phyloP scores from a whole-genome alignment of 148 eudicot genomes.

The Fallopia convolvulus region DNA sequence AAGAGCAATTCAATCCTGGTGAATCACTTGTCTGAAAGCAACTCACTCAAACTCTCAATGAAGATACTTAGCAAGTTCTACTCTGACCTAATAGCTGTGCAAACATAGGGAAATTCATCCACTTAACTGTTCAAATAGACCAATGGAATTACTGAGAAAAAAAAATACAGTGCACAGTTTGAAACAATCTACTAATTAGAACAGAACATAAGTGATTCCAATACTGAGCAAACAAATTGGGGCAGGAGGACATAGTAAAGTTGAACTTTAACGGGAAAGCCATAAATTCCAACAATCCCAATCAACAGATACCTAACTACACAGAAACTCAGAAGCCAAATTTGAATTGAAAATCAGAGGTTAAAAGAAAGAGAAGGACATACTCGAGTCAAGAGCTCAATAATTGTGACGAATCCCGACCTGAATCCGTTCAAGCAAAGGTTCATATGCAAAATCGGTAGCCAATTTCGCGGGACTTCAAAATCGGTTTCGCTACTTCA shows the following conservation, averaged over 20 bases:
- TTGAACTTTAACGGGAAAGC: too few species aligned
- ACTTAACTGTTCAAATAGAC: too few species aligned
- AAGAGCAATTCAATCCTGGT: background rate
- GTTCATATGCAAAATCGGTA: constrained; percentile 55
- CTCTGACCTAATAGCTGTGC: background rate
- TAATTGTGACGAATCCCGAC: constrained; percentile 85
- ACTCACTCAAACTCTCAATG: background rate
- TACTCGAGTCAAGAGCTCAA: constrained; percentile 87
- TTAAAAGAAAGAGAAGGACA: background rate
- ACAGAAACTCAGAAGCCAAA: background rate
- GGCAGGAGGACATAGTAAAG: background rate
- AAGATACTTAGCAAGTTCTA: background rate
- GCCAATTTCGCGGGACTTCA: constrained; percentile 36
- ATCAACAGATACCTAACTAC: background rate
- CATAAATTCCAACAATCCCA: background rate
- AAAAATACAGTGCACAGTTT: background rate
- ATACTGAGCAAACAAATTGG: background rate
- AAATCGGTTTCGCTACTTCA: constrained; percentile 3
- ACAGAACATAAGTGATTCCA: background rate
- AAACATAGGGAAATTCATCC: too few species aligned
- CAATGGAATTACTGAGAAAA: too few species aligned
- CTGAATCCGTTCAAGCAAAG: constrained; percentile 95
- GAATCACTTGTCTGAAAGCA: background rate
- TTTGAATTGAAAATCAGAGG: background rate
- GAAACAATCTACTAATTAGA: background rate